A percentile compares a stretch with the other conserved stretches of the same genome.
Evolutionary conservation across 2,329 filamentous ascomycete species (phyloP).

Genomic region (Uncinocarpus reesii): DNA sequence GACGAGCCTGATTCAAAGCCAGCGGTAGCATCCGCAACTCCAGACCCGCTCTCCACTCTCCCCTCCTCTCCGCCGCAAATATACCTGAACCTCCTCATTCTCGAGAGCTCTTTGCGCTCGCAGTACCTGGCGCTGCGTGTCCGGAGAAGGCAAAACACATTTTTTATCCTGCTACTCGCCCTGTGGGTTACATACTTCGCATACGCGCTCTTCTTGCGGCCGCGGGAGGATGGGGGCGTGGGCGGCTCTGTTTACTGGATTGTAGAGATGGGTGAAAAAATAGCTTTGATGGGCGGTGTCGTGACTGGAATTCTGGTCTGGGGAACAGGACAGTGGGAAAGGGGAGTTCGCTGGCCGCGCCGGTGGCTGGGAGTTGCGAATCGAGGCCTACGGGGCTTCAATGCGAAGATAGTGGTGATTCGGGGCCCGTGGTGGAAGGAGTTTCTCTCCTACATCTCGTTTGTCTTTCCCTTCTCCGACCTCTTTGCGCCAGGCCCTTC

Average conservation of each 20-base stretch:
- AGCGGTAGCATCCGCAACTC: conserved; percentile 23
- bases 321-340: conserved; percentile 93
- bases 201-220: conserved; percentile 86
- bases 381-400: conserved; percentile 79
- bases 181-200: conserved; percentile 76
- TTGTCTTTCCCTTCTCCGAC: conserved; percentile 65
- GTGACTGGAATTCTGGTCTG: conserved; percentile 80
- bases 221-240: conserved; percentile 88
- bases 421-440: conserved; percentile 75
- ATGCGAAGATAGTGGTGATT: conserved; percentile 89
- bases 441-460: conserved; percentile 58
- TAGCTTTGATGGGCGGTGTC: conserved; percentile 82
- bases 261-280: conserved; percentile 77
- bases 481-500: conserved; percentile 52
- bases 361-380: conserved; percentile 86
- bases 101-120: conserved; percentile 84
- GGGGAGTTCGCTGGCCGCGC: conserved; percentile 85
- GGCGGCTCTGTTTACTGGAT: conserved; percentile 96
- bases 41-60: conserved; percentile 66
- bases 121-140: conserved; percentile 88
- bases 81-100: conserved; percentile 93
- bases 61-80: conserved; percentile 93
- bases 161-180: conserved; percentile 71
- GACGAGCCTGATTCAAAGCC: background rate
- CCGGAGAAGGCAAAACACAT: conserved; percentile 80